Base-by-base conservation (phyloP, 2,329 filamentous ascomycete genomes). In the Colletotrichum lupini region DNA sequence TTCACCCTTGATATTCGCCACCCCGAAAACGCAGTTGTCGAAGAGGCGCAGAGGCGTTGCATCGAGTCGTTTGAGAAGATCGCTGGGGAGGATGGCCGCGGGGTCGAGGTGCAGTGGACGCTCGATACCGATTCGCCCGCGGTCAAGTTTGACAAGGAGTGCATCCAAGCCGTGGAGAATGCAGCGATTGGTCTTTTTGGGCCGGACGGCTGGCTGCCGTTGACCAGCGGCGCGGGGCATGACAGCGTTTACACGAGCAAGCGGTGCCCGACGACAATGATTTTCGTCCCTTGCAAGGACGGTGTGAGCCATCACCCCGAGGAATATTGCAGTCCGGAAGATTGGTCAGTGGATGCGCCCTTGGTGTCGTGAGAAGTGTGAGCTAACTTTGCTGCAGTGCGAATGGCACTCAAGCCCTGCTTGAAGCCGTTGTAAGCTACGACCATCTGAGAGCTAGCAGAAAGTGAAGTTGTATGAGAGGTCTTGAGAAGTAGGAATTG, bases 111-210 rank as follows among this genome's bases (percentile, higher is more conserved):
- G 11, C 82, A 85, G 14, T 93, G 92, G 86, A 83, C 82, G 5
- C 85, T 91, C 1, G 92, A 94, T 78, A 91, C 90, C 76, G 86
- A 89, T 61, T 90, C 87, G 3, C 87, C 89, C 0, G 91, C 91
- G 0, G 88, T 91, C 0, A 85, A 86, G 35, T 95, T 95, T 81
- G 87, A 94, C 76, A 80, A 87, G 8, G 89, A 92, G 76, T 95
- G 93, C 78, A 92, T 95, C 69, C 80, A 83, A 1, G 91, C 90
- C 46, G 92, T 95, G 9, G 85, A 88, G 55, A 89, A 91, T 26
- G 91, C 92, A 0, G 81, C 82, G 66, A 87, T 86, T 5, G 85
- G 92, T 1, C 87, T 92, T 1, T 87, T 90, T 1, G 87, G 88
- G 56, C 78, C 85, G 24, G 81, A 84, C 2, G 74, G 82, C 1